These are phyloP conservation scores for Sclerotinia spermophila DNA, from an alignment of 2,329 filamentous ascomycete genomes.

Conservation along the genomic window DNA sequence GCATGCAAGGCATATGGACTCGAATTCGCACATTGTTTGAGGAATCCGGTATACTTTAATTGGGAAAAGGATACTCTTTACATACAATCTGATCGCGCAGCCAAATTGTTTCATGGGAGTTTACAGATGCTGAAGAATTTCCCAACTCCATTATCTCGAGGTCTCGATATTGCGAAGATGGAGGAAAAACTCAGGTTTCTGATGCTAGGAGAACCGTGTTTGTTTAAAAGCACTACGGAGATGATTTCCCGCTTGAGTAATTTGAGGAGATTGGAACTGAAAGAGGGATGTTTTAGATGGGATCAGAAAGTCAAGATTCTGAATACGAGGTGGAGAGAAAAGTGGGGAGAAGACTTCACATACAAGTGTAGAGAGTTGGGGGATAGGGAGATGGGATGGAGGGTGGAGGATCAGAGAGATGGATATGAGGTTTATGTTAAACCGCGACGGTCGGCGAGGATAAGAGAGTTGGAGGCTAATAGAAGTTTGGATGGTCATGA, in stretches of 20 bases:
- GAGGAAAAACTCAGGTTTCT: slow-evolving; percentile 6
- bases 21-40: not conserved
- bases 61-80: slow-evolving; percentile 1
- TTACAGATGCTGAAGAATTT: not conserved
- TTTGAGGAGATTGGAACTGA: not conserved
- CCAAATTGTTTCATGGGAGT: not conserved
- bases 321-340: slow-evolving; percentile 2
- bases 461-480: not conserved
- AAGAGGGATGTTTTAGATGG: not conserved
- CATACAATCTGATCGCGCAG: not conserved
- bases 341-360: not conserved
- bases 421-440: not conserved
- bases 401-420: not conserved
- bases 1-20: not conserved
- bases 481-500: not conserved
- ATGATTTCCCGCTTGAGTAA: not conserved
- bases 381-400: not conserved
- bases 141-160: not conserved
- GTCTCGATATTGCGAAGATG: slow-evolving; percentile 6
- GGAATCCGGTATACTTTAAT: slow-evolving; percentile 7
- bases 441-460: not conserved
- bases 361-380: not conserved
- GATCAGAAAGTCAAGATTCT: slow-evolving; percentile 6
- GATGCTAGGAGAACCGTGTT: slow-evolving; percentile 9
- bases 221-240: slow-evolving; percentile 9